These are phyloP conservation scores for Hypoxylon sp. DNA, from an alignment of 2,329 filamentous ascomycete species.

Conservation along the genomic window DNA sequence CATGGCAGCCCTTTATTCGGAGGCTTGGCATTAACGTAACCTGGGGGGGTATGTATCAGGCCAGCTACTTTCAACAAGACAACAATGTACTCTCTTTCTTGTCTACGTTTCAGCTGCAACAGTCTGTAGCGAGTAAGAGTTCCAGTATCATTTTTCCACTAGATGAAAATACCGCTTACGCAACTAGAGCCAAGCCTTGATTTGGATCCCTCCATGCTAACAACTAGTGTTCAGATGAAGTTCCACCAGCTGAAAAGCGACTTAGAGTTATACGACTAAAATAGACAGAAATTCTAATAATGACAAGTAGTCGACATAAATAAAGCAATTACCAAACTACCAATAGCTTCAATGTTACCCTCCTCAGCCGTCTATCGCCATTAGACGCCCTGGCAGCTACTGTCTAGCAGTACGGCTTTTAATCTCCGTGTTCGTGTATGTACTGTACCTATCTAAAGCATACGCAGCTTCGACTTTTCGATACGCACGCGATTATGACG, in stretches of 20 bases:
- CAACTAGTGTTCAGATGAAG: neutral
- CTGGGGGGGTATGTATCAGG: slow-evolving; percentile 13
- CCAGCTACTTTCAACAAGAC: slow-evolving; percentile 23
- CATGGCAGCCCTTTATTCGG: slow-evolving; percentile 16
- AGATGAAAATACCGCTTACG: neutral
- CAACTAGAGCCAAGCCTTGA: neutral
- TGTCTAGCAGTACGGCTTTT: neutral
- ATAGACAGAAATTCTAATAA: neutral
- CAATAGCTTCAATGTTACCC: slow-evolving; percentile 12
- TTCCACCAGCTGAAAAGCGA: neutral
- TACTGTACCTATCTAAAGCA: neutral
- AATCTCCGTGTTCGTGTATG: neutral
- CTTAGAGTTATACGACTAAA: neutral
- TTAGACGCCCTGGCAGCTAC: slow-evolving; percentile 3
- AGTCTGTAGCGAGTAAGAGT: slow-evolving; percentile 4
- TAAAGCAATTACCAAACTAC: slow-evolving; percentile 10
- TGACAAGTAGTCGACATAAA: slow-evolving; percentile 9
- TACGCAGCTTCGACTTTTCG: neutral
- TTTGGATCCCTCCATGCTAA: neutral
- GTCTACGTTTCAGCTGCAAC: slow-evolving; percentile 33
- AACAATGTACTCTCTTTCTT: slow-evolving; percentile 1
- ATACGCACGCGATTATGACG: neutral
- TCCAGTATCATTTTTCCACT: neutral
- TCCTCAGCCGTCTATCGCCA: slow-evolving; percentile 1
- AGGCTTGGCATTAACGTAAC: slow-evolving; percentile 28